A percentile compares a stretch with the other conserved stretches of the same genome.
Conservation (phyloP, 495 filamentous ascomycete species). For the Aspergillus heteromorphus region DNA sequence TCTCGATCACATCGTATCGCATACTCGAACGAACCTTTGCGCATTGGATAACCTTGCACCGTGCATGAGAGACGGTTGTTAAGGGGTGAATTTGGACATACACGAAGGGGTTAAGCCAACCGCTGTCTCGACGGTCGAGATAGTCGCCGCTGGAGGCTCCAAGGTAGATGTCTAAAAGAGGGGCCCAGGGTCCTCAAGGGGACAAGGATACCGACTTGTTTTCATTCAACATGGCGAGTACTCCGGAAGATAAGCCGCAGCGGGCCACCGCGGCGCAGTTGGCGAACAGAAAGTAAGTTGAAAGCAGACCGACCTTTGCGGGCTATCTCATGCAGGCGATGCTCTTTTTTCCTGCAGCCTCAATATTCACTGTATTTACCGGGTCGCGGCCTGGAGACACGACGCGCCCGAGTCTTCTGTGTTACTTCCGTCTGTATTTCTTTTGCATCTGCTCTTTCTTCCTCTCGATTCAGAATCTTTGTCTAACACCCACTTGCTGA, state of each 20-base stretch:
- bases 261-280: slow-evolving; percentile 49
- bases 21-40: background rate
- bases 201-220: slow-evolving; percentile 25
- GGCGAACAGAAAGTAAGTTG: slow-evolving; percentile 51
- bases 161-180: slow-evolving; percentile 36
- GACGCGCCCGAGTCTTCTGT: background rate
- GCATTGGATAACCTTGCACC: background rate
- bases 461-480: background rate
- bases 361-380: background rate
- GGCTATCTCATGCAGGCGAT: slow-evolving; percentile 1
- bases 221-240: slow-evolving; percentile 35
- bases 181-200: slow-evolving; percentile 32
- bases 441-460: slow-evolving; percentile 6
- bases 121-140: background rate
- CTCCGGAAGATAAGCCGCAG: slow-evolving; percentile 43
- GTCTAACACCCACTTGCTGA: background rate
- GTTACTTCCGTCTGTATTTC: background rate
- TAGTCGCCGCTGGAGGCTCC: background rate
- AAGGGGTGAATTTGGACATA: slow-evolving; percentile 1
- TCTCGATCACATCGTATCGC: background rate
- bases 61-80: slow-evolving; percentile 13
- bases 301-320: slow-evolving; percentile 20
- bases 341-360: background rate
- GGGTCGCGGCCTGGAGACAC: background rate
- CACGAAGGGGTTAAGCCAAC: slow-evolving; percentile 14